Percentiles rank a stretch among this genome's conserved stretches.
Conservation (phyloP, 2,329 filamentous ascomycete species). For the Cordyceps cicadae region DNA sequence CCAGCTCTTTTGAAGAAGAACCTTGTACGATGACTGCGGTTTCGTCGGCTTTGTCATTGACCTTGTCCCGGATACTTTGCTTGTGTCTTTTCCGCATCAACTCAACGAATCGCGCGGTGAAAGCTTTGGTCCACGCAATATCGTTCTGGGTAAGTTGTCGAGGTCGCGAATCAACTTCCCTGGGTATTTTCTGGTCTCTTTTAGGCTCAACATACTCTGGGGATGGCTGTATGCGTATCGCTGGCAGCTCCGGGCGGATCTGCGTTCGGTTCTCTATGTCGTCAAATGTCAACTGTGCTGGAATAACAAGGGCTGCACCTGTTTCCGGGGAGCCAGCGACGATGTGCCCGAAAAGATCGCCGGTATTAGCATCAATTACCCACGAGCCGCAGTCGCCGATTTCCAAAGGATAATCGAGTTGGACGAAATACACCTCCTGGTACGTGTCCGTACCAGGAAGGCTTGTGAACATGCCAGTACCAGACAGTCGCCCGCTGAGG, state of each 20-base stretch:
- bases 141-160: neutral
- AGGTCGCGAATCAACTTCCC: neutral
- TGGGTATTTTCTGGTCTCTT: neutral
- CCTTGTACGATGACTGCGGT: neutral
- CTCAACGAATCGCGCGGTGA: neutral
- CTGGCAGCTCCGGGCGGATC: neutral
- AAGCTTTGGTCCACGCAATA: neutral
- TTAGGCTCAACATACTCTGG: neutral
- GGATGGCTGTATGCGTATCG: neutral
- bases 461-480: neutral
- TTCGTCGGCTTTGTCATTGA: neutral
- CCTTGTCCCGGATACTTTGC: neutral
- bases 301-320: neutral
- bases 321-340: neutral
- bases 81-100: neutral
- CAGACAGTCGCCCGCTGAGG: neutral
- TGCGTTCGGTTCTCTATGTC: neutral
- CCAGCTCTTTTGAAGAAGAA: neutral
- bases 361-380: neutral
- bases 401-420: neutral
- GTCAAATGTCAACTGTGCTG: neutral
- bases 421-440: neutral
- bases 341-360: neutral
- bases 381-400: neutral
- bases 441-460: neutral